These are phyloP conservation scores for Penicillium sp. DNA, from an alignment of 2,329 filamentous ascomycete genomes.

Conservation along the genomic window DNA sequence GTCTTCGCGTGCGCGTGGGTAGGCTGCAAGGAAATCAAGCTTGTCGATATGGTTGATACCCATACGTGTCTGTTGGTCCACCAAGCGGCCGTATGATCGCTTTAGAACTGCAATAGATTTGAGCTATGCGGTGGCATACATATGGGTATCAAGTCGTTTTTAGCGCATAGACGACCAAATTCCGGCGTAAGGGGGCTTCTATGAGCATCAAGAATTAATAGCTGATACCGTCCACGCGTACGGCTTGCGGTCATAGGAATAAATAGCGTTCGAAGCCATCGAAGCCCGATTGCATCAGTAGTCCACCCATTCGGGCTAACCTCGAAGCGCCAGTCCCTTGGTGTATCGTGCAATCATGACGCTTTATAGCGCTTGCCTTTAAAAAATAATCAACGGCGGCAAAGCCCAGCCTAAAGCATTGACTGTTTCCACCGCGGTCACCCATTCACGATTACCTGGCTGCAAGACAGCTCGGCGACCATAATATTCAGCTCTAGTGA, in stretches of 20 bases:
- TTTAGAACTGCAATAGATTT: no score
- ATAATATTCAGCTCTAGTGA: background rate
- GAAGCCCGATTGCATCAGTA: background rate
- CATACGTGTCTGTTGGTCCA: no score
- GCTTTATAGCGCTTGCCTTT: background rate
- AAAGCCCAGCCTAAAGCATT: background rate
- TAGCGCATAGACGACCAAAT: no score
- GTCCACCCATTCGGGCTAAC: background rate
- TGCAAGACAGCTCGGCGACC: background rate
- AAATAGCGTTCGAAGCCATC: background rate
- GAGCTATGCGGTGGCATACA: no score
- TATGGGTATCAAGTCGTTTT: no score
- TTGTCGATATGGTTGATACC: no score
- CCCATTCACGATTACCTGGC: background rate
- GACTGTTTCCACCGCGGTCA: background rate
- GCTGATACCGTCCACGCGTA: background rate
- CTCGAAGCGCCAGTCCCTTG: background rate
- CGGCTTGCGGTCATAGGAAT: background rate
- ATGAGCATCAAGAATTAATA: background rate
- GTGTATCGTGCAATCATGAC: background rate
- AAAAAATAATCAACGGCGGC: background rate
- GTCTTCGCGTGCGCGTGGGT: background rate
- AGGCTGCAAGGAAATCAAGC: background rate
- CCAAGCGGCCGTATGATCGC: no score
- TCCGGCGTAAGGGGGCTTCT: background rate